Base-by-base conservation (phyloP, 2,329 filamentous ascomycete species). In the Penicillium sclerotiorum region DNA sequence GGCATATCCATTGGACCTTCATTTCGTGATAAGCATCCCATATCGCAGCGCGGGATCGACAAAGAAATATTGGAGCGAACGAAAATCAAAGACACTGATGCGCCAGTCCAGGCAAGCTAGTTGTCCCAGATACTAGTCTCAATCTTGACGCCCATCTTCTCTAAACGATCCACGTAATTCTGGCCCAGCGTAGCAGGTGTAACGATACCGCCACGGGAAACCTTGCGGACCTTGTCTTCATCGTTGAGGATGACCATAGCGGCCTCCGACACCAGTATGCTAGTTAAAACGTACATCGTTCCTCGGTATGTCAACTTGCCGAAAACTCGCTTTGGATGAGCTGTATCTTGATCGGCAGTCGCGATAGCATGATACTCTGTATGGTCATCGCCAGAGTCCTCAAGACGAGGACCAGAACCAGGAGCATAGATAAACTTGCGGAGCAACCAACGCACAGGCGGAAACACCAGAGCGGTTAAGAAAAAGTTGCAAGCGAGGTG, bases 361-460 rank as follows among this genome's bases (percentile, higher is more conserved):
- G 74, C 74, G 17, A 79, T 55, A n/a, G 74, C 74, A 37, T 75
- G 69, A 52, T 71, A 71, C 53, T 77, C 74, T 5, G 76, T 40
- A 9, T 52, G 60, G 43, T 77, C 72, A 41, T 71, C 66, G 28
- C 54, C 53, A 36, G 59, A 70, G 43, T 58, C 73, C 62, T 80
- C 76, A 55, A 68, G 71, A 4, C 63, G 63, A 1, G 78, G 76
- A 0, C 81, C 81, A 22, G 73, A 57, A 1, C 81, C 81, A 3
- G 80, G 79, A n/a, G 72, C 67, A 45, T 74, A 77, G 27, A 81
- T 65, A 22, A 79, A 57, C 38, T 71, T 70, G 53, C 74, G 74
- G 32, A 78, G 47, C 4, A 81, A 53, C 69, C 74, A 80, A 15
- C 83, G 78, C 0, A 83, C 69, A 0, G 80, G 81, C 4, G 81